Conservation (phyloP, 768 basidiomycete species). For the Pulveroboletus sp. region DNA sequence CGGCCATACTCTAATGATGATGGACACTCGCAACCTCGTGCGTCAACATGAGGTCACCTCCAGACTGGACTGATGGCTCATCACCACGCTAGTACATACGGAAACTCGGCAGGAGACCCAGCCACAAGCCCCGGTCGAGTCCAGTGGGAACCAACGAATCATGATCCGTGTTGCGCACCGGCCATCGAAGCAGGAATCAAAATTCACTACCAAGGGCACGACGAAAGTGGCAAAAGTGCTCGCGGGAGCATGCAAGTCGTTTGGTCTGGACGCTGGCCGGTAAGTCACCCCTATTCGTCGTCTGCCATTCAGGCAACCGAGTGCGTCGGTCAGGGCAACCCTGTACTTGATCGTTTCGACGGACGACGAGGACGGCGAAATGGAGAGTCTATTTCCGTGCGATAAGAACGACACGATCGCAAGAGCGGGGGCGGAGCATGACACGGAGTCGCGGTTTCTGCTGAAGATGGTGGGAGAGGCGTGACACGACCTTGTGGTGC, state of each 20-base stretch:
- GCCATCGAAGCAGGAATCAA: conserved; percentile 27
- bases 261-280: conserved; percentile 19
- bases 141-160: conserved; percentile 11
- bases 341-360: conserved; percentile 24
- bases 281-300: conserved; percentile 5
- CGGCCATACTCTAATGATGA: neutral
- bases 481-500: conserved; percentile 7
- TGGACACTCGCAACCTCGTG: conserved; percentile 6
- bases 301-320: neutral
- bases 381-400: conserved; percentile 29
- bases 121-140: conserved; percentile 2
- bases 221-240: conserved; percentile 30
- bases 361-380: conserved; percentile 21
- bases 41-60: neutral
- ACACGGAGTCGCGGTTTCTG: conserved; percentile 21
- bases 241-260: conserved; percentile 27
- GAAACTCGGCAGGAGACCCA: conserved; percentile 4
- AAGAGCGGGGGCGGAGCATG: conserved; percentile 24
- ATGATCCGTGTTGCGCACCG: conserved; percentile 31
- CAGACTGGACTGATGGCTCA: neutral
- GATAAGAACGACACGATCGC: conserved; percentile 24
- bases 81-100: neutral
- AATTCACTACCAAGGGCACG: conserved; percentile 27
- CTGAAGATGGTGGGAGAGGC: conserved; percentile 20
- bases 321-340: conserved; percentile 12